Percentiles rank a stretch among this genome's conserved stretches.
phyloP scores from a whole-genome alignment of 192 early-diverging fungal genomes.

The Entophlyctis luteolus region DNA sequence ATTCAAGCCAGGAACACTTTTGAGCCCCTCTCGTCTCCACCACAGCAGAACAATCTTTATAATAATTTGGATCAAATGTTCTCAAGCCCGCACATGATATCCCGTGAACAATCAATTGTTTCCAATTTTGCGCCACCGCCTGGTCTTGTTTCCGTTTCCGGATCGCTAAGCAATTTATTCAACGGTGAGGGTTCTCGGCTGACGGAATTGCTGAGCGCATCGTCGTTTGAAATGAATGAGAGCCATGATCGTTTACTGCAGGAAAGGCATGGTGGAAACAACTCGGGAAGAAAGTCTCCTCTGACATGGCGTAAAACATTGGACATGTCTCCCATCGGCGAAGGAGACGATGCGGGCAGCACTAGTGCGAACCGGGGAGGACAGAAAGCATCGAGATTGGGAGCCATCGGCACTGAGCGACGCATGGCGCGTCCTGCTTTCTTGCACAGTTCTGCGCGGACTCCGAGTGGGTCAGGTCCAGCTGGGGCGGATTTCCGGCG shows the following conservation, averaged over 20 bases:
- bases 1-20: not conserved
- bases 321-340: not conserved
- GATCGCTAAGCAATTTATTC: not conserved
- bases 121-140: not conserved
- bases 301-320: not conserved
- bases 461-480: not conserved
- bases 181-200: too few species aligned
- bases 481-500: not conserved
- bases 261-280: not conserved
- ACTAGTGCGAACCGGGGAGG: not conserved
- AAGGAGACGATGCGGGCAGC: not conserved
- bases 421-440: not conserved
- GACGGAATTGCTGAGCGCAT: not conserved
- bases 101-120: not conserved
- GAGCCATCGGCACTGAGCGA: constrained; percentile 9
- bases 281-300: not conserved
- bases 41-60: not conserved
- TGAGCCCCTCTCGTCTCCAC: too few species aligned
- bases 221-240: not conserved
- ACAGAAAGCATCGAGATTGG: not conserved
- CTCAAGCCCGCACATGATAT: not conserved
- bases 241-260: not conserved
- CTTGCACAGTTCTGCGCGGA: not conserved
- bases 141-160: too few species aligned
- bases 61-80: not conserved